Base-by-base conservation (phyloP, 2,329 filamentous ascomycete species). In the Zelopaecilomyces penicillatus region DNA sequence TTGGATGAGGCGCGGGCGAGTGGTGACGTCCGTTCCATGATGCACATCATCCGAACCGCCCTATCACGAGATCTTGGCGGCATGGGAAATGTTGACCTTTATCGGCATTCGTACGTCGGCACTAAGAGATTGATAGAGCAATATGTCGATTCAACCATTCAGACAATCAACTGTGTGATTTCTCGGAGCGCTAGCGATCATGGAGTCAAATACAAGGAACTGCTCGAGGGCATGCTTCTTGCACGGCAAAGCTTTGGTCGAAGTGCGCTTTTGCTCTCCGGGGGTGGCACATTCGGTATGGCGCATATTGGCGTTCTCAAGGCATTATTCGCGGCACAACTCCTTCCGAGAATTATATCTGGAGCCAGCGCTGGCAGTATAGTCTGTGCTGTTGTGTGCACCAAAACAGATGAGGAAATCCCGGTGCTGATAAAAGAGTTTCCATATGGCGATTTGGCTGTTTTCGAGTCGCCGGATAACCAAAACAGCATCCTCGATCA, bases 241-340 rank as follows among this genome's bases (percentile, higher is more conserved):
- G 78, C 86, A 1, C 78, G 87, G 34, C 85, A 90, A 57, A 85
- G 85, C 32, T 94, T 89, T 57, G 88, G 88, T n/a, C 76, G 88
- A 50, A 93, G 83, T 50, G 89, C 87, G 0, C 67, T 95, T 41
- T 70, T 94, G 7, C 70, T 95, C 7, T 94, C 88, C 4, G 89
- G 89, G 6, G 89, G 89, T 2, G 88, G 85, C 1, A 93, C 89
- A 1, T 88, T 94, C 65, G 89, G 89, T 35, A 94, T 95, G 86
- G 86, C 86, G 48, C 89, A 95, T 60, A 85, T 95, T 44, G 89
- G 89, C 1, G 88, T 95, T 3, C 69, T 94, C 44, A 94, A 94
- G 62, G 76, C 83, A 4, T 71, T 95, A 3, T 89, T 82, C 61
- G 81, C 93, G 57, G 74, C 78, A 4, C 76, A 78, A 6, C 71